Evolutionary conservation across 306 rosid species (phyloP), one percentile per base, ranked within the genome.

Genomic region (Ziziphus jujuba): DNA sequence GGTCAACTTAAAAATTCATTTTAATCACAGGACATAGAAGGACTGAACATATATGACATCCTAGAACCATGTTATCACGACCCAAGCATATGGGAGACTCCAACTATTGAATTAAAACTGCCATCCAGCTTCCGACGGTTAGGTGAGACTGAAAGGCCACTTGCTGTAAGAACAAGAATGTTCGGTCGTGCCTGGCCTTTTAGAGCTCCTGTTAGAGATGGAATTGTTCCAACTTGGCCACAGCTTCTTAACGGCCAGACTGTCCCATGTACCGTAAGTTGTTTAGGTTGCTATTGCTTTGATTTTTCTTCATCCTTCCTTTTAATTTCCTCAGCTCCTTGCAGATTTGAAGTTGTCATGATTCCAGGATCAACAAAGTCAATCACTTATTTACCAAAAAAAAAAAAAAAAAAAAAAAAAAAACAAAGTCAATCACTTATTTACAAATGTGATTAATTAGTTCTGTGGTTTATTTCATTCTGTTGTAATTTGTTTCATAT

Each of bases 131-230:
- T 90, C 81, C 81, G 70, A 60, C 57, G 50, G 59, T 77, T 93
- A 54, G 98, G 98, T 1, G 85, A 79, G 73, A 90, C 98, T 10
- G 91, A 88, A 54, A 90, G 77, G 75, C 97, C 96, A 61, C 84
- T 84, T 66, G 85, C 87, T 9, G 98, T 93, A 63, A 90, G 98
- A 69, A 90, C 81, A 49, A 86, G 98, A 73, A 90, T 93, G 84
- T 93, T 90, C 20, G 98, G 98, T 55, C 98, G 96, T 15, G 95
- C 98, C 53, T 93, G 98, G 98, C 98, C 98, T 24, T 77, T 84
- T 58, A 76, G 95, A 78, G 98, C 98, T 72, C 89, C 91, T 65
- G 98, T 92, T 12, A 87, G 91, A 80, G 86, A 74, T 48, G 98
- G 98, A 57, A 60, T 72, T 63, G 96, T 92, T 61, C 98, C 91